phyloP scores from a whole-genome alignment of 306 rosid genomes.

The Ziziphus jujuba region DNA sequence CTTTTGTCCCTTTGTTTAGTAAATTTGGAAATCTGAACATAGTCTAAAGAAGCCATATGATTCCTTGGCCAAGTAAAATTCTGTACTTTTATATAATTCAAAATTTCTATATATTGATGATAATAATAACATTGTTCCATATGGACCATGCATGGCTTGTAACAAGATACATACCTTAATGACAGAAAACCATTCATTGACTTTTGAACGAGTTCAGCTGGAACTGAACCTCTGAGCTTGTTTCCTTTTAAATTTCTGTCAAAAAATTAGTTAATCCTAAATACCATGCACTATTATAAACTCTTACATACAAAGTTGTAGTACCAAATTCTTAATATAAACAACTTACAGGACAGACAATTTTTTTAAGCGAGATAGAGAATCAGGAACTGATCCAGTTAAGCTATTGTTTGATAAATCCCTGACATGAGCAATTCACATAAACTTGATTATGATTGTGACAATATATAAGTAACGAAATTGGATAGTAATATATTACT shows the following conservation, averaged over 20 bases:
- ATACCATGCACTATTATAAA: no score
- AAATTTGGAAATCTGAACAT: no score
- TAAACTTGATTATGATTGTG: background rate
- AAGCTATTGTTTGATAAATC: no score
- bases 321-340: background rate
- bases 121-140: background rate
- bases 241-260: slow-evolving; percentile 42
- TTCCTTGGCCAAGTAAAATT: no score
- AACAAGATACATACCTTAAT: slow-evolving; percentile 33
- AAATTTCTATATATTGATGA: no score
- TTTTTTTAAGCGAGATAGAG: background rate
- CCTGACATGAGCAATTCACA: background rate
- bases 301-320: background rate
- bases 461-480: background rate
- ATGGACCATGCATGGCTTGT: no score
- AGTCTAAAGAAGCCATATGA: no score
- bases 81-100: no score
- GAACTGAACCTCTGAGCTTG: slow-evolving; percentile 43
- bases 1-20: no score
- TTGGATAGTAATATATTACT: background rate
- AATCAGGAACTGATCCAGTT: slow-evolving; percentile 14
- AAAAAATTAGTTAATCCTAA: no score
- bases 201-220: slow-evolving; percentile 34
- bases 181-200: slow-evolving; percentile 30
- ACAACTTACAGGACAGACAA: slow-evolving; percentile 10